Evolutionary conservation across 352 stramenopile species (phyloP).

Genomic region (Globisporangium camurandrum): DNA sequence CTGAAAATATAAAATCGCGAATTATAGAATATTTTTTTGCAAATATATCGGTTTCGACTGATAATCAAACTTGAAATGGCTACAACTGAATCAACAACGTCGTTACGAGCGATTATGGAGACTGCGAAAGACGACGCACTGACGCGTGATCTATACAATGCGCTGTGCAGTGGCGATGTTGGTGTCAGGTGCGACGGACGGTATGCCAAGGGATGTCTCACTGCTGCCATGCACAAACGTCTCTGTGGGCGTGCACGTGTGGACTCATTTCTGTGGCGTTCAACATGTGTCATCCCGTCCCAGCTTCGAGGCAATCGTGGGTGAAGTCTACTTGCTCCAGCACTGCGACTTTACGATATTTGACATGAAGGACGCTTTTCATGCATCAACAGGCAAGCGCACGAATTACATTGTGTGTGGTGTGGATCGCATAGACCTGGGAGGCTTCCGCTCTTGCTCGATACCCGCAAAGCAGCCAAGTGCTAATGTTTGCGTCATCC

Average conservation of each 20-base stretch:
- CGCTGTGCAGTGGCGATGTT: slow-evolving; percentile 36
- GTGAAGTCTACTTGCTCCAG: slow-evolving; percentile 58
- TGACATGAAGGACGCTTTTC: slow-evolving; percentile 55
- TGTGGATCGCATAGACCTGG: too few relatives aligned
- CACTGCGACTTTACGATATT: slow-evolving; percentile 53
- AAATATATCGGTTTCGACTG: neutral
- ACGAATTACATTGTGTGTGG: neutral
- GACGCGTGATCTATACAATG: slow-evolving; percentile 42
- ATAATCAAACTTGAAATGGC: neutral
- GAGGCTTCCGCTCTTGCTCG: too few relatives aligned
- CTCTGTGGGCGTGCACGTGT: neutral
- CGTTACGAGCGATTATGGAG: slow-evolving; percentile 4
- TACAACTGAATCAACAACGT: neutral
- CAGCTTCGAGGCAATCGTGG: slow-evolving; percentile 34
- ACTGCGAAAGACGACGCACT: slow-evolving; percentile 25
- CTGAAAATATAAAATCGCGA: neutral
- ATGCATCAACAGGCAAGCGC: slow-evolving; percentile 33
- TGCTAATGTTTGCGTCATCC: too few relatives aligned
- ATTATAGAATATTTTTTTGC: neutral
- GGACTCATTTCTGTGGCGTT: neutral
- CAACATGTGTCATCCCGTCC: neutral
- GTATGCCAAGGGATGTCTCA: neutral
- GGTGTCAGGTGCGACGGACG: slow-evolving; percentile 26
- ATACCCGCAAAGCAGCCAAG: too few relatives aligned
- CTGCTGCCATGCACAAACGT: neutral